Evolutionary conservation across 2,329 filamentous ascomycete species (phyloP).

Genomic region (Fusarium sp.): DNA sequence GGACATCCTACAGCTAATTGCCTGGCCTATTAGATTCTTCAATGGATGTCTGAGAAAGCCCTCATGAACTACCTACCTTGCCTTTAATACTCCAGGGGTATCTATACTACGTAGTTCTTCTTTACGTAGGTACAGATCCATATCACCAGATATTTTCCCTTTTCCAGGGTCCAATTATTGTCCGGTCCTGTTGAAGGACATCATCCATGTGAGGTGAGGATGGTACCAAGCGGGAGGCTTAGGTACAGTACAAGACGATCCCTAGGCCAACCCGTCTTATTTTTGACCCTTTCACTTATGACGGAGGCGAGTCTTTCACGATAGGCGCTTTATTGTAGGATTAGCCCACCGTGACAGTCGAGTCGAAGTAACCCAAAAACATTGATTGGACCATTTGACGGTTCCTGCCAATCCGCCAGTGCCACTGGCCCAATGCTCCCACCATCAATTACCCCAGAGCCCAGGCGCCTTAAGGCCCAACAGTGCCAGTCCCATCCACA

Average conservation of each 20-base stretch:
- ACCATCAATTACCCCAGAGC: slow-evolving; percentile 7
- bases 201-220: slow-evolving; percentile 3
- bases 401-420: slow-evolving; percentile 26
- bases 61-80: slow-evolving; percentile 7
- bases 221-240: background rate
- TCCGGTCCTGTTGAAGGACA: background rate
- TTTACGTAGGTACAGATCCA: slow-evolving; percentile 1
- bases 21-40: slow-evolving; percentile 25
- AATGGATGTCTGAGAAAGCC: slow-evolving; percentile 14
- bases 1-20: slow-evolving; percentile 14
- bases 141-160: background rate
- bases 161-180: slow-evolving; percentile 26
- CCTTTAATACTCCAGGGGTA: slow-evolving; percentile 24
- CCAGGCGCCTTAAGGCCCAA: background rate
- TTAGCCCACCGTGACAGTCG: slow-evolving; percentile 37
- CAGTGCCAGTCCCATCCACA: slow-evolving; percentile 9
- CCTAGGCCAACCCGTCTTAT: slow-evolving; percentile 10
- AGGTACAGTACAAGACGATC: background rate
- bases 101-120: slow-evolving; percentile 15
- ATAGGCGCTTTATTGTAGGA: slow-evolving; percentile 16
- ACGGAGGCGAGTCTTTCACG: slow-evolving; percentile 11
- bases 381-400: slow-evolving; percentile 31
- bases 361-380: slow-evolving; percentile 35
- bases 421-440: slow-evolving; percentile 7
- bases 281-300: slow-evolving; percentile 3